A percentile compares a stretch with the other conserved stretches of the same genome.
Conservation (phyloP, 805 yeast genomes). For the Suhomyces emberorum region DNA sequence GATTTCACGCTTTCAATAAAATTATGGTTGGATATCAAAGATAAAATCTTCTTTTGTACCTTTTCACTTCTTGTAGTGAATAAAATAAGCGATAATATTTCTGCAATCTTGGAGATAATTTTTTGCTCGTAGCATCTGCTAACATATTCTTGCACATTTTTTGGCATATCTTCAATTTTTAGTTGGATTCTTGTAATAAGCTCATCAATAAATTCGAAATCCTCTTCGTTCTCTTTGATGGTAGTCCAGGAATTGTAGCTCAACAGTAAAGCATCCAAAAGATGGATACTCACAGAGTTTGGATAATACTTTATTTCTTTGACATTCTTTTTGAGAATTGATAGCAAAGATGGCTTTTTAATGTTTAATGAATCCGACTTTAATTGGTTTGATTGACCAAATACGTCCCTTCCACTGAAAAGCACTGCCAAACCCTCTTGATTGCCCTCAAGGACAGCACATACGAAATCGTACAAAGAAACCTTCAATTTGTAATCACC, state of each 20-base stretch:
- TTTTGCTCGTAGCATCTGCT: conserved; percentile 52
- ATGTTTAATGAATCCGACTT: conserved; percentile 19
- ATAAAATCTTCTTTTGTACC: conserved; percentile 41
- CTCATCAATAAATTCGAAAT: conserved; percentile 43
- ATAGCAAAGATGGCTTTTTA: conserved; percentile 43
- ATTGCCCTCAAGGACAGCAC: conserved; percentile 64
- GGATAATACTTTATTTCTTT: conserved; percentile 54
- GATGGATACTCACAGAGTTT: conserved; percentile 57
- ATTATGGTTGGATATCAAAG: conserved; percentile 35
- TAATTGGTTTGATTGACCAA: conserved; percentile 23
- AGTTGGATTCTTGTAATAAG: conserved; percentile 34
- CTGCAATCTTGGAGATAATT: conserved; percentile 65
- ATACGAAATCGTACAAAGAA: conserved; percentile 58
- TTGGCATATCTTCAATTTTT: conserved; percentile 14
- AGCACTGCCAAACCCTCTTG: conserved; percentile 77
- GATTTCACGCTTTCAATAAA: conserved; percentile 29
- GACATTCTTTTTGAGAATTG: conserved; percentile 54
- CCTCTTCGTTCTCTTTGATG: conserved; percentile 52
- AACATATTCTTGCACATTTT: conserved; percentile 21
- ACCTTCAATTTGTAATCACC: conserved; percentile 53
- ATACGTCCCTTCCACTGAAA: conserved; percentile 58
- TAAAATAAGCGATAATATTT: conserved; percentile 68
- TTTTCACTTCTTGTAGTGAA: conserved; percentile 51
- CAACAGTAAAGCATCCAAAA: conserved; percentile 68
- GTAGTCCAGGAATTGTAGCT: conserved; percentile 80